Base-by-base conservation (phyloP, 2,329 filamentous ascomycete genomes). In the Lachnellula subtilissima region DNA sequence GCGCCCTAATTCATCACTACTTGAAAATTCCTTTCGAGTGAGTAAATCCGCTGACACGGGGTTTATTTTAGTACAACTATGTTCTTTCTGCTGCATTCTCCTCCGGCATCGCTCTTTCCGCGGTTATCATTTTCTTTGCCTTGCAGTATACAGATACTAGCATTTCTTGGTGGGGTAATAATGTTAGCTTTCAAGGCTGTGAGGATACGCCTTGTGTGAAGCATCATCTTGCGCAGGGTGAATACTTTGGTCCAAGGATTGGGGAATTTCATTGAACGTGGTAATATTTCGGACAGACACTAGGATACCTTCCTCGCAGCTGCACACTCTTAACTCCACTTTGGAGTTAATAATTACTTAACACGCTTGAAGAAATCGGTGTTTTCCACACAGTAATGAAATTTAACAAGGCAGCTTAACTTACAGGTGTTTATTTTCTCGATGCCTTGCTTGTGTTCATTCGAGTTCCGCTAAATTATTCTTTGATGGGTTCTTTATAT, bases 111-210 rank as follows among this genome's bases (percentile, higher is more conserved):
- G 78, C 78, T 52, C 74, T 82, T 48, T 69, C 77, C 0, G 78
- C 71, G 51, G 74, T 82, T 58, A 69, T 82, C 61, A 79, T 82
- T 59, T 80, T 82, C 72, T 82, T 82, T 62, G 71, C 74, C 14
- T 67, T 81, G 15, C 74, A 79, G 60, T 77, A 74, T 61, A 71
- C 72, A n/a, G 70, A 71, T 5, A 67, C 73, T 4, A 65, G 72
- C 23, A 63, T 80, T 46, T 60, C 73, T 8, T 71, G 69, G 69
- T 71, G 69, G 68, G 69, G 68, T 8, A 69, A 70, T 23, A 50
- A 50, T 23, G 59, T 65, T 32, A 56, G 39, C 51, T 65, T 70
- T 15, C 60, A 71, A 51, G 76, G 76, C 32, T 76, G 75, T 42
- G 76, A 78, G 61, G 72, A 70, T 54, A 62, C 66, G 15, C 69